Percentiles rank a stretch among this genome's conserved stretches.
These are phyloP conservation scores for Rhynchosporium agropyri DNA, from an alignment of 2,329 filamentous ascomycete species.

Conservation along the genomic window DNA sequence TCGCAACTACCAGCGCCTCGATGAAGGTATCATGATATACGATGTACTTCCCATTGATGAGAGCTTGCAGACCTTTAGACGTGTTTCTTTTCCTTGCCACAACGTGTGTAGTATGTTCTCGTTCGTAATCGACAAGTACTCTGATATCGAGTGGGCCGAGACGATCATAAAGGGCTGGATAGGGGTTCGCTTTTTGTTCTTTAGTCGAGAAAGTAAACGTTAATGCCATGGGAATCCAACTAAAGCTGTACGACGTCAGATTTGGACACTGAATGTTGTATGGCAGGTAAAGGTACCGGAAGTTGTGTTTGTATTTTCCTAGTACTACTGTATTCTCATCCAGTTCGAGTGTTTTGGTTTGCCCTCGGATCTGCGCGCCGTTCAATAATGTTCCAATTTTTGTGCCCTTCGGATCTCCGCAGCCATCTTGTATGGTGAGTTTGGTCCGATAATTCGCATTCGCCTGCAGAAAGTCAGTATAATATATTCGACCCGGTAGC, in stretches of 20 bases:
- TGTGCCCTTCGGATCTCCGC: constrained; percentile 52
- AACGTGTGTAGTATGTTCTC: constrained; percentile 78
- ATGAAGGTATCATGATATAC: constrained; percentile 70
- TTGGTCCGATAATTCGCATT: constrained; percentile 55
- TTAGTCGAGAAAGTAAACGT: constrained; percentile 77
- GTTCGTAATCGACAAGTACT: constrained; percentile 71
- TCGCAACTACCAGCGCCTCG: constrained; percentile 65
- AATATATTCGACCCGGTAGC: constrained; percentile 6
- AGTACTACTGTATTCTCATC: constrained; percentile 68
- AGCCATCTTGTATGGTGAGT: constrained; percentile 73
- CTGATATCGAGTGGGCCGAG: constrained; percentile 91
- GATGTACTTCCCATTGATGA: constrained; percentile 79
- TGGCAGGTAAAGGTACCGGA: constrained; percentile 51
- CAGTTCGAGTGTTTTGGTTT: constrained; percentile 57
- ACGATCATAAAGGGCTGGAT: constrained; percentile 61
- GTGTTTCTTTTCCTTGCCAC: constrained; percentile 90
- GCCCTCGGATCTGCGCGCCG: constrained; percentile 67
- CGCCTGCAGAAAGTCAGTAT: constrained; percentile 23
- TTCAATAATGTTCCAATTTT: constrained; percentile 84
- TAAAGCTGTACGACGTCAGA: constrained; percentile 56
- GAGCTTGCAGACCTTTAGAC: constrained; percentile 79
- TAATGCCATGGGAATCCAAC: constrained; percentile 79
- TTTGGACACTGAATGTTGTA: not conserved
- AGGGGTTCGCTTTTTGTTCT: constrained; percentile 67
- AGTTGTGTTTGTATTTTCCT: constrained; percentile 67